Conservation (phyloP, 768 basidiomycete genomes). For the Auricularia sp. region DNA sequence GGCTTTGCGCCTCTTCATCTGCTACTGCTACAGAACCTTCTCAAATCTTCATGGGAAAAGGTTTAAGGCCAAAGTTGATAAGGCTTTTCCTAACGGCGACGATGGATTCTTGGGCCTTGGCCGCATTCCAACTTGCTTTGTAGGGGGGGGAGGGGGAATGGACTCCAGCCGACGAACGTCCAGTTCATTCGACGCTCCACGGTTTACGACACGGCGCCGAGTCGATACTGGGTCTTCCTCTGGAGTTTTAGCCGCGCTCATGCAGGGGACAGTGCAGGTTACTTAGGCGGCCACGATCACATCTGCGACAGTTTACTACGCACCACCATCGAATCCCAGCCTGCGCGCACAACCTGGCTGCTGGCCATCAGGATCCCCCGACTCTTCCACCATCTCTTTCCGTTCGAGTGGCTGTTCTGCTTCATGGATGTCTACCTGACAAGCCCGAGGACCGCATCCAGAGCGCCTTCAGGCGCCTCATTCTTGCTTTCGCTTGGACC, state of each 20-base stretch:
- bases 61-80: no score
- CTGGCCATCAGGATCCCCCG: not conserved
- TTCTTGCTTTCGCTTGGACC: not conserved
- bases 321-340: not conserved
- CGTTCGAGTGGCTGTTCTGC: not conserved
- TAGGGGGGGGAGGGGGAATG: no score
- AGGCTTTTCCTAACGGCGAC: no score
- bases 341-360: not conserved
- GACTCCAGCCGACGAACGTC: no score
- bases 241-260: not conserved
- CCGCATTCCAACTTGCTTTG: no score
- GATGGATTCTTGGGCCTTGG: no score
- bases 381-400: not conserved
- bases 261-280: not conserved
- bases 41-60: no score
- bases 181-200: no score
- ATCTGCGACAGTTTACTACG: not conserved
- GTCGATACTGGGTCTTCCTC: not conserved
- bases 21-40: no score
- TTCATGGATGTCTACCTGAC: not conserved
- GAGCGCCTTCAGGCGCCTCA: not conserved
- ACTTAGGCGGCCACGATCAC: not conserved
- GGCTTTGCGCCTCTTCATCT: no score
- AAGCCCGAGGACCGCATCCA: not conserved
- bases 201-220: not conserved